Percentiles rank a stretch among this genome's conserved stretches.
These are phyloP conservation scores for Coccomyxa sp. DNA, from an alignment of 139 green algal genomes.

Conservation along the genomic window DNA sequence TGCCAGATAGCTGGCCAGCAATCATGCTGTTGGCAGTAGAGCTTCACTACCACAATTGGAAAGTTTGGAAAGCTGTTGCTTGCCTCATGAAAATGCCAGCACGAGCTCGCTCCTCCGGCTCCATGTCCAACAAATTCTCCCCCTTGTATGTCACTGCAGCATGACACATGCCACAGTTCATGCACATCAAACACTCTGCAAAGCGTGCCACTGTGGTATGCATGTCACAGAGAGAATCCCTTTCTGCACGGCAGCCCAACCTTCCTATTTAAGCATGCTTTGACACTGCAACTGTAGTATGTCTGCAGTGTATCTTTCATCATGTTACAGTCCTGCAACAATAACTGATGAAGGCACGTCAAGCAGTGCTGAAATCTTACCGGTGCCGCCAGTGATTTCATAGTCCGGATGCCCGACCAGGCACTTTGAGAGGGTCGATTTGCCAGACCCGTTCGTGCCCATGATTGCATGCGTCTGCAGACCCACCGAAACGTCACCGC, in stretches of 20 bases:
- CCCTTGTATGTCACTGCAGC: conserved; percentile 79
- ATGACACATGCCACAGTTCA: neutral
- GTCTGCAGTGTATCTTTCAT: no score
- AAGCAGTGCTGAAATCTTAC: neutral
- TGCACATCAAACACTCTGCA: neutral
- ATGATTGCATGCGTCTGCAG: conserved; percentile 89
- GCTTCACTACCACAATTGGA: no score
- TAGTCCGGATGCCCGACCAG: conserved; percentile 91
- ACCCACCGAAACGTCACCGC: no score
- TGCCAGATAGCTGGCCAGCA: no score
- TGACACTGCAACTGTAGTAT: neutral
- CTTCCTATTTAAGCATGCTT: conserved; percentile 1
- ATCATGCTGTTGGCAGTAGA: no score
- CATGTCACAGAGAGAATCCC: neutral
- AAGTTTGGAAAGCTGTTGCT: no score
- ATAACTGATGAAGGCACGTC: neutral
- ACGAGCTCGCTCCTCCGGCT: conserved; percentile 87
- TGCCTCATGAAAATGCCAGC: conserved; percentile 85
- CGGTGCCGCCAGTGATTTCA: conserved; percentile 83
- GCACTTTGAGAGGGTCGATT: conserved; percentile 90
- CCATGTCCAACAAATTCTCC: conserved; percentile 85
- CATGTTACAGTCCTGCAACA: no score
- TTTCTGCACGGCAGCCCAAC: no score
- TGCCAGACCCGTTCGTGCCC: conserved; percentile 97
- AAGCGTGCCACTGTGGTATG: neutral